Conservation (phyloP, 106 monocot genomes). For the Dendrobium chrysotoxum region DNA sequence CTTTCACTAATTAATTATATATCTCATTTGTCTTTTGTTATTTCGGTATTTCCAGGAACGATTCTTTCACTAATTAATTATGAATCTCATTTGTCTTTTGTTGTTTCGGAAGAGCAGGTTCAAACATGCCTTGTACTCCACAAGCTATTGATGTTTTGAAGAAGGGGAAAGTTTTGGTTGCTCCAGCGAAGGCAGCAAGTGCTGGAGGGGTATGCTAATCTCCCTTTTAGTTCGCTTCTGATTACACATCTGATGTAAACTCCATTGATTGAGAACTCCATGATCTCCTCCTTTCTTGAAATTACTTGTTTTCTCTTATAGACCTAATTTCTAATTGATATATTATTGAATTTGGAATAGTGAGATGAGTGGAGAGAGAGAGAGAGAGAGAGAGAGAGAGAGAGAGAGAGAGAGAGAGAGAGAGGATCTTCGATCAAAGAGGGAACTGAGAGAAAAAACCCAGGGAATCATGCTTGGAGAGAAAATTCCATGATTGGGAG, state of each 20-base stretch:
- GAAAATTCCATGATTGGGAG: background rate
- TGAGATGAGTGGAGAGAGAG: background rate
- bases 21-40: background rate
- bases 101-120: constrained; percentile 42
- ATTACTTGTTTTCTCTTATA: background rate
- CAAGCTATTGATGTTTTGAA: constrained; percentile 90
- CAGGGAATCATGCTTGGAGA: background rate
- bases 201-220: constrained; percentile 81
- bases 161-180: constrained; percentile 82
- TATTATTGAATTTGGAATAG: background rate
- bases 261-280: background rate
- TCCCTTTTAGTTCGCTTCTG: background rate
- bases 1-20: background rate
- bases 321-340: background rate
- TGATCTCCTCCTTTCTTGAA: background rate
- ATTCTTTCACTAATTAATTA: background rate
- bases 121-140: constrained; percentile 92
- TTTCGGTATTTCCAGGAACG: background rate
- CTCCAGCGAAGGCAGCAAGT: constrained; percentile 87
- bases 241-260: background rate
- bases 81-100: background rate
- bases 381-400: background rate
- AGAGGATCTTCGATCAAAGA: background rate
- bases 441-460: background rate
- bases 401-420: background rate